These are phyloP conservation scores for Vitis rotundifolia DNA, from an alignment of 164 flowering plant genomes.

Conservation along the genomic window DNA sequence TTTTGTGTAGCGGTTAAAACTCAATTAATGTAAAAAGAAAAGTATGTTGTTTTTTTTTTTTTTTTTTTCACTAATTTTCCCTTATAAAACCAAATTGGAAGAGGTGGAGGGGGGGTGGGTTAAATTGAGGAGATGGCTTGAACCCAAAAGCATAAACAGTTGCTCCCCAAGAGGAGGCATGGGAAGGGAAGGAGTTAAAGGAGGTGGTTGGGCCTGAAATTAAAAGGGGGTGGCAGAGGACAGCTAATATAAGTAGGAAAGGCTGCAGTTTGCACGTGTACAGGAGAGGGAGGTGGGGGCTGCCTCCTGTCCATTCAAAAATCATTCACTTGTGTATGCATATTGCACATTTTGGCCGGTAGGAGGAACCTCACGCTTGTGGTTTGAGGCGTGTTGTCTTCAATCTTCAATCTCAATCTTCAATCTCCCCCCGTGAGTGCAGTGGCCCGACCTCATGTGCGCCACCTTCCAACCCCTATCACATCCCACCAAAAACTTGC, in stretches of 20 bases:
- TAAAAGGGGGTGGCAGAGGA: not conserved
- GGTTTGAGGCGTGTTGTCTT: too few relatives aligned
- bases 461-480: not conserved
- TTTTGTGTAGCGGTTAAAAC: too few relatives aligned
- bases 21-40: not conserved
- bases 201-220: slow-evolving; percentile 4
- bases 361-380: not conserved
- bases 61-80: too few relatives aligned
- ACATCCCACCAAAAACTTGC: not conserved
- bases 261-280: slow-evolving; percentile 24
- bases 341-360: not conserved
- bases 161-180: slow-evolving; percentile 37
- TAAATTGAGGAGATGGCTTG: too few relatives aligned
- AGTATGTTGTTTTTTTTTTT: not conserved
- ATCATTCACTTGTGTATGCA: too few relatives aligned
- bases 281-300: not conserved
- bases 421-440: not conserved
- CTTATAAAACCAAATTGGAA: too few relatives aligned
- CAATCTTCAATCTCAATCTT: too few relatives aligned
- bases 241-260: slow-evolving; percentile 17
- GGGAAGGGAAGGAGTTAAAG: slow-evolving; percentile 26
- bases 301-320: slow-evolving; percentile 14
- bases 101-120: too few relatives aligned
- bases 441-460: slow-evolving; percentile 28
- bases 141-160: too few relatives aligned